Base-by-base conservation (phyloP, 202 grass and related monocot genomes). In the Musa balbisiana region DNA sequence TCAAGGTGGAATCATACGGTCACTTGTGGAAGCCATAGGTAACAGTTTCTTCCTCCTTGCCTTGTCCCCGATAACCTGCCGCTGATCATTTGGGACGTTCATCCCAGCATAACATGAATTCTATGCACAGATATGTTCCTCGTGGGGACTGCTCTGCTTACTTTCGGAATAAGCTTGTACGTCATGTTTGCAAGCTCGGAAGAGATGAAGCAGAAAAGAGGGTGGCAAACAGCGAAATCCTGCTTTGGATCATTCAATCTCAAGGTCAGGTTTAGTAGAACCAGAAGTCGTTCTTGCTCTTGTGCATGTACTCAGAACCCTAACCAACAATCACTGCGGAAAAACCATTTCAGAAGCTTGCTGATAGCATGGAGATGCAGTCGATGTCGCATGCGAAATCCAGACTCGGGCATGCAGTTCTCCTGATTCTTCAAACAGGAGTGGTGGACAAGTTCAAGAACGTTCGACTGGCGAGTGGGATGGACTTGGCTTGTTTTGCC, bases 71-170 rank as follows among this genome's bases (percentile, higher is more conserved):
- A 43, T 43, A 5, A 43, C 33, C 33, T 43, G 50, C 2, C 2
- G 21, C 52, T n/a, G 52, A 70, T 53, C 71, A 52, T 76, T 53
- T 4, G 24, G 17, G 43, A n/a, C 49, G 62, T 11, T 72, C 51
- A 76, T 71, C 17, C 49, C 33, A 43, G 33, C 33, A 43, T 43
- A 43, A 43, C 33, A 43, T 43, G 33, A 43, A 52, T 73, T 59
- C 12, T 68, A 13, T 59, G 19, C 78, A 79, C 84, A 93, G 93
- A 91, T 60, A 93, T 93, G 93, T 97, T 97, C 60, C 84, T 97
- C n/a, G 77, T 93, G 14, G 93, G 90, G 78, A 87, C 93, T 49
- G 88, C 93, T 1, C 70, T 97, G 80, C 90, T 97, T 12, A 91
- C 86, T 1, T 97, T 93, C 23, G 93, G 83, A 71, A 93, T 93